phyloP scores from a whole-genome alignment of 768 basidiomycete genomes.

The Tulasnella sp. region DNA sequence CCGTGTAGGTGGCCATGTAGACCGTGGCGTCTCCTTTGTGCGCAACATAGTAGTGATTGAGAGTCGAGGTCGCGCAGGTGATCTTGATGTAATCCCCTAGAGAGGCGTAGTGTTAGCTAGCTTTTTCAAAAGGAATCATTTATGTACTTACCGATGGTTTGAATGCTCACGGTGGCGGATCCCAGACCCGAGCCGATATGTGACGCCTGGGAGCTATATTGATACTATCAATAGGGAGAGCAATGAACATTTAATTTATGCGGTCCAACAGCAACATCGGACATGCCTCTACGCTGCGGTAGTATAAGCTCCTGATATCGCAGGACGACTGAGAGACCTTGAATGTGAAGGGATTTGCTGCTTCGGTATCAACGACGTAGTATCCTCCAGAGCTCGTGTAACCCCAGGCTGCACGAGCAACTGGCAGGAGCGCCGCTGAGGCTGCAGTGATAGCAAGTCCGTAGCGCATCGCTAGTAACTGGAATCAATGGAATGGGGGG shows the following conservation, averaged over 20 bases:
- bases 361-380: slow-evolving; percentile 21
- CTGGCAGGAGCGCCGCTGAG: background rate
- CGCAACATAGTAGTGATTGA: slow-evolving; percentile 54
- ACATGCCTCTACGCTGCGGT: background rate
- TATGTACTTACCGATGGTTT: background rate
- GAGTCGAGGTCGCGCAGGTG: slow-evolving; percentile 15
- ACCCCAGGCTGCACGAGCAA: slow-evolving; percentile 16
- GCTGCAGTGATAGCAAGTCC: background rate
- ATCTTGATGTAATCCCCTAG: slow-evolving; percentile 24
- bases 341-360: slow-evolving; percentile 6
- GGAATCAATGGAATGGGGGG: background rate
- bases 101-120: background rate
- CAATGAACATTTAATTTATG: background rate
- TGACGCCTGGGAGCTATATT: slow-evolving; percentile 4
- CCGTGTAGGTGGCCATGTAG: slow-evolving; percentile 50
- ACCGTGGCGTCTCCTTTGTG: slow-evolving; percentile 52
- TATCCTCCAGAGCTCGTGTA: slow-evolving; percentile 18
- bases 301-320: slow-evolving; percentile 25
- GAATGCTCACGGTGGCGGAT: background rate
- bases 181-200: slow-evolving; percentile 30
- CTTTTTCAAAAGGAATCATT: background rate
- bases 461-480: background rate
- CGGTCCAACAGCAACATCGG: background rate
- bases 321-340: slow-evolving; percentile 7
- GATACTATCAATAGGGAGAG: background rate